A percentile compares a stretch with the other conserved stretches of the same genome.
Conservation (phyloP, 1,284 basidiomycete genomes). For the Agroathelia rolfsii region DNA sequence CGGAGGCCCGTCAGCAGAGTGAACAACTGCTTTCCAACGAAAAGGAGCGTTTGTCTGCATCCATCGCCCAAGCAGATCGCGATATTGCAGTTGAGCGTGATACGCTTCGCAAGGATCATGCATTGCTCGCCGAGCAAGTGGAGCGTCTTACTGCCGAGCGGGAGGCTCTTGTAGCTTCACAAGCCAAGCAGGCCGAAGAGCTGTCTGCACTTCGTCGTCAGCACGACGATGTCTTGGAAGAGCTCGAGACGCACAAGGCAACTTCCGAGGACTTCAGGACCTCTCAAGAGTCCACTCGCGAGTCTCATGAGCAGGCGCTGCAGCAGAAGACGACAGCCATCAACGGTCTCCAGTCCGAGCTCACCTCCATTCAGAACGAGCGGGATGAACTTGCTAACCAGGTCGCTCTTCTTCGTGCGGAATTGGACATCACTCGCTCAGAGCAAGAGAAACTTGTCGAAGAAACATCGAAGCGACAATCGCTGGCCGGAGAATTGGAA, state of each 20-base stretch:
- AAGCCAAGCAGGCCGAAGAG: slow-evolving; percentile 28
- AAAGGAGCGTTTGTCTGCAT: slow-evolving; percentile 26
- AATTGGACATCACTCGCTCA: slow-evolving; percentile 45
- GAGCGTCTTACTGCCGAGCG: slow-evolving; percentile 11
- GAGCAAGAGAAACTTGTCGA: slow-evolving; percentile 57
- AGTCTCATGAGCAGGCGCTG: slow-evolving; percentile 39
- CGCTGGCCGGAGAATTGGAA: slow-evolving; percentile 65
- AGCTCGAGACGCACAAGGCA: slow-evolving; percentile 36
- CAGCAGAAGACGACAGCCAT: slow-evolving; percentile 41
- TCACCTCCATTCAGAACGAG: slow-evolving; percentile 36
- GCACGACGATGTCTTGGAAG: slow-evolving; percentile 44
- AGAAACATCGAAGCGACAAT: slow-evolving; percentile 65
- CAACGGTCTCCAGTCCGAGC: slow-evolving; percentile 35
- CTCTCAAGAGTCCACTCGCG: slow-evolving; percentile 39
- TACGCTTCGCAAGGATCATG: slow-evolving; percentile 19
- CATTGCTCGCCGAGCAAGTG: slow-evolving; percentile 17
- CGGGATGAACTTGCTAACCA: slow-evolving; percentile 44
- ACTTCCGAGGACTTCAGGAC: slow-evolving; percentile 23
- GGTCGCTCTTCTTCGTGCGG: slow-evolving; percentile 44
- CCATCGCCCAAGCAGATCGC: slow-evolving; percentile 28
- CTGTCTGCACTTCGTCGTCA: slow-evolving; percentile 36
- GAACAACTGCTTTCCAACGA: slow-evolving; percentile 30
- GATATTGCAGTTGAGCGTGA: slow-evolving; percentile 20
- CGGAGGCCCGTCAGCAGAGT: slow-evolving; percentile 26
- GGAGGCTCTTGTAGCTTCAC: slow-evolving; percentile 12